Conservation (phyloP, 257 asterid genomes). For the Scutellaria galericulata region DNA sequence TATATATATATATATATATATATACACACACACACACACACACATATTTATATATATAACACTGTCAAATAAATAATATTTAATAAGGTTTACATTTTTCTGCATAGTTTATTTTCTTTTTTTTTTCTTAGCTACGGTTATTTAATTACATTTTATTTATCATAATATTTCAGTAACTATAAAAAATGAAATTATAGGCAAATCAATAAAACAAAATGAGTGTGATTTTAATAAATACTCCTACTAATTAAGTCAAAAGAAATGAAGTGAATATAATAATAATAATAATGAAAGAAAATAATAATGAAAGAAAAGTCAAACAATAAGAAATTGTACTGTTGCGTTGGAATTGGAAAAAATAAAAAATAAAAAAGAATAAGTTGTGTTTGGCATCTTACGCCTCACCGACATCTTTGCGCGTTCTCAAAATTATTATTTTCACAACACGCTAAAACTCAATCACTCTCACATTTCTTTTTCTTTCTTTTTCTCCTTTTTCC, state of each 20-base stretch:
- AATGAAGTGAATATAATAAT: background rate
- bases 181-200: no score
- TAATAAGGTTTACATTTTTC: no score
- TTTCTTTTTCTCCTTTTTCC: background rate
- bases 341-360: constrained; percentile 14
- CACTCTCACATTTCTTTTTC: background rate
- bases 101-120: no score
- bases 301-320: constrained; percentile 21
- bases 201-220: no score
- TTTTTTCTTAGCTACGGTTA: no score
- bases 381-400: constrained; percentile 31
- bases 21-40: no score
- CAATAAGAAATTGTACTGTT: constrained; percentile 14
- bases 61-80: no score
- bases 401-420: constrained; percentile 45
- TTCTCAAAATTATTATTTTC: background rate
- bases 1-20: background rate
- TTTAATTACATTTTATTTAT: no score
- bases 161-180: no score
- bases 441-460: background rate
- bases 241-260: background rate
- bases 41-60: background rate
- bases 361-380: background rate
- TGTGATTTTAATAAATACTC: no score
- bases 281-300: background rate